Evolutionary conservation across 805 yeast genomes (phyloP), one percentile per base, ranked within the genome.

Genomic region (Wickerhamiella occidentalis): DNA sequence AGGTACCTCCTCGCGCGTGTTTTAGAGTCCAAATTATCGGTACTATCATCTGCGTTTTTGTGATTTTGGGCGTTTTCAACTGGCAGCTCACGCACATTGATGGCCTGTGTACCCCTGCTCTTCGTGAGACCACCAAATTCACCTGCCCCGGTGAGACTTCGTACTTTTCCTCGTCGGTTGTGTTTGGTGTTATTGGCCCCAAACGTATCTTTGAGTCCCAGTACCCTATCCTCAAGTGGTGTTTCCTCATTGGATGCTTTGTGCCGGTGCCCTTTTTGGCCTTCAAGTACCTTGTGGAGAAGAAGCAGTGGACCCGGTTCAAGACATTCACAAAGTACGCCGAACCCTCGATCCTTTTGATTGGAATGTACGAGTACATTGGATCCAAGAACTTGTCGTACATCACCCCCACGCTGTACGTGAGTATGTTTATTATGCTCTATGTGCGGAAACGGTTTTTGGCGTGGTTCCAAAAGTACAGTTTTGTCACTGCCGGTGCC

Each of bases 151-250:
- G 67, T 21, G 62, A 58, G 52, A 66, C 65, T 19, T 61, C 70
- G 26, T 74, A 71, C 63, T 75, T 67, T 58, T 61, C 71, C 23
- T 73, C 79, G 4, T 73, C 79, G 2, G 69, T 77, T 28, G 60
- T 74, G 50, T 77, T 80, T 79, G 81, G 82, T 54, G 61, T 68
- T 2, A 72, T 79, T 59, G 84, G 84, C 2, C 85, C 86, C 6
- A 75, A 75, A 60, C 58, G 66, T 22, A 57, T 65, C 13, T 60
- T 67, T 46, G 68, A 72, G 47, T 75, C 76, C 0, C 59, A 79
- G 17, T 80, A 80, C 58, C 85, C 85, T 1, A 65, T 73, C 12
- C 64, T 80, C 52, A 74, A 76, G 59, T 80, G 78, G 75, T 76
- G 82, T 53, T 80, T 80, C 69, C 65, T 80, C 26, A 66, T 77